Evolutionary conservation across 139 green algal genomes (phyloP).

Genomic region (Micractinium conductrix): DNA sequence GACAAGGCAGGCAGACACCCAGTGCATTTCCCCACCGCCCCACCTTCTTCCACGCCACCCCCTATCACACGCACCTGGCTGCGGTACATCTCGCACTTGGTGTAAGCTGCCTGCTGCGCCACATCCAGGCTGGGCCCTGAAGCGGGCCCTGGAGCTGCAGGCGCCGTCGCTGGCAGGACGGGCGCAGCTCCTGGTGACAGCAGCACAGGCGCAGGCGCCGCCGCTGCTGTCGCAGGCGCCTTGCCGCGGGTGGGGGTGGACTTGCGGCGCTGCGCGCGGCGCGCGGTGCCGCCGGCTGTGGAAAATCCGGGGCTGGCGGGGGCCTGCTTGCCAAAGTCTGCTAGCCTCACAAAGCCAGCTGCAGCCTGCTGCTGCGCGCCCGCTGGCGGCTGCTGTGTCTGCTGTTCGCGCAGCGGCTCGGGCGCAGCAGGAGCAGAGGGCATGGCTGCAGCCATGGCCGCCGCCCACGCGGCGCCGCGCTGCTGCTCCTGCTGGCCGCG

Average conservation of each 20-base stretch:
- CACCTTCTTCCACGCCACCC: too few relatives aligned
- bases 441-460: too few relatives aligned
- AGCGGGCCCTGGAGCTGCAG: background rate
- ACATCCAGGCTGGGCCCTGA: background rate
- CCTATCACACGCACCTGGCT: too few relatives aligned
- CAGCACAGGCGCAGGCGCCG: background rate
- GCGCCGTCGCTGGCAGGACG: background rate
- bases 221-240: background rate
- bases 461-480: too few relatives aligned
- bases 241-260: background rate
- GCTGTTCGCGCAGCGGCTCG: slow-evolving; percentile 21
- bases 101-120: slow-evolving; percentile 20
- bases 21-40: too few relatives aligned
- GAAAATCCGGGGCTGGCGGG: slow-evolving; percentile 7
- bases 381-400: slow-evolving; percentile 3
- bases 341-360: background rate
- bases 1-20: too few relatives aligned
- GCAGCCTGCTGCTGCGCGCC: background rate
- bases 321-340: slow-evolving; percentile 3
- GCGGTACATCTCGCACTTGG: slow-evolving; percentile 25
- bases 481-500: background rate
- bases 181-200: background rate
- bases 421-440: background rate
- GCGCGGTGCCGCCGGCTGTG: background rate
- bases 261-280: background rate